Evolutionary conservation across 2,329 filamentous ascomycete species (phyloP).

Genomic region (Colletotrichum camelliae): DNA sequence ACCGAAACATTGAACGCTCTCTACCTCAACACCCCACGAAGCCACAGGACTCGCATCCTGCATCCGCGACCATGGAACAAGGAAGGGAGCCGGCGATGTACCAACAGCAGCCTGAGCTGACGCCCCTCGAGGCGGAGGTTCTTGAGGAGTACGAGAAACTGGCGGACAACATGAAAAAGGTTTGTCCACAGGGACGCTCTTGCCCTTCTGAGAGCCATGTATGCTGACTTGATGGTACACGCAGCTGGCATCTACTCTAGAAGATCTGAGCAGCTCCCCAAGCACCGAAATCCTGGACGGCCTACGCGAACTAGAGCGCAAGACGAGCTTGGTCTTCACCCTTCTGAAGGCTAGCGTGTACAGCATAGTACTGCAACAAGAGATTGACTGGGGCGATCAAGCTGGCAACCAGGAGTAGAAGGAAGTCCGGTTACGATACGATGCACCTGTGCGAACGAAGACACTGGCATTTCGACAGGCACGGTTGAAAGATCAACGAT

Average conservation of each 20-base stretch:
- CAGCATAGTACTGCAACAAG: constrained; percentile 97
- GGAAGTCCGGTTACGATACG: neutral
- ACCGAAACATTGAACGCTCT: neutral
- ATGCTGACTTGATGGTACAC: neutral
- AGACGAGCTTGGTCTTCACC: constrained; percentile 94
- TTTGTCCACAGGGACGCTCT: constrained; percentile 40
- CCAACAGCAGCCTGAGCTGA: constrained; percentile 60
- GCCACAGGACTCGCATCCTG: neutral
- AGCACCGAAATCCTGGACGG: constrained; percentile 86
- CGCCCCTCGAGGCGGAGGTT: constrained; percentile 89
- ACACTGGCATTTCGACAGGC: neutral
- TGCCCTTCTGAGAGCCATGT: neutral
- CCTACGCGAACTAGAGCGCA: constrained; percentile 86
- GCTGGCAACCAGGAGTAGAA: constrained; percentile 37
- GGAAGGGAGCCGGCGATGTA: constrained; percentile 30
- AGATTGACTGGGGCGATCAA: constrained; percentile 76
- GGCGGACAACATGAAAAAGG: constrained; percentile 90
- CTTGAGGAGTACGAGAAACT: constrained; percentile 91
- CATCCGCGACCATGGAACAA: constrained; percentile 8
- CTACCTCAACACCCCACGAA: neutral
- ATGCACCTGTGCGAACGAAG: neutral
- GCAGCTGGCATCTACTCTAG: constrained; percentile 65
- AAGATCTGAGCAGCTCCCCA: constrained; percentile 71
- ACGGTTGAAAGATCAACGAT: neutral
- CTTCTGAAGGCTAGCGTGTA: constrained; percentile 98